A percentile compares a stretch with the other conserved stretches of the same genome.
Evolutionary conservation across 805 yeast genomes (phyloP).

Genomic region (Metschnikowia anglica): DNA sequence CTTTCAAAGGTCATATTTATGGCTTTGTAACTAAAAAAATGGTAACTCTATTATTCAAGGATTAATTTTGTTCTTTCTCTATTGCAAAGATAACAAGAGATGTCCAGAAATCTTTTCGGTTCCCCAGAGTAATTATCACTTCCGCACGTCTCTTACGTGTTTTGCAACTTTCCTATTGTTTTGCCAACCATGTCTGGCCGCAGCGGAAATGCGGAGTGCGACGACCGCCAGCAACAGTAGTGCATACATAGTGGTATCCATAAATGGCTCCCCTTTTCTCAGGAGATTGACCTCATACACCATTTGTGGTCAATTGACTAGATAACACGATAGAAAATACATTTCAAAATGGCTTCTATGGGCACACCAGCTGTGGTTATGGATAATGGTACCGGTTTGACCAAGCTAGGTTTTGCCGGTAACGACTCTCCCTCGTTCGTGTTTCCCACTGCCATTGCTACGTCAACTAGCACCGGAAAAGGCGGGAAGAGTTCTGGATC

Average conservation of each 20-base stretch:
- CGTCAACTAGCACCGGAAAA: conserved; percentile 52
- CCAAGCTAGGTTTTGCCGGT: conserved; percentile 97
- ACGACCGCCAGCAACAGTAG: conserved; percentile 10
- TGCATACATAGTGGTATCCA: conserved; percentile 5
- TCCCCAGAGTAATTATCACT: too few species aligned
- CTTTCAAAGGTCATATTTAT: conserved; percentile 2
- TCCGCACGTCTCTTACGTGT: too few species aligned
- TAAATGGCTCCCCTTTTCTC: conserved; percentile 6
- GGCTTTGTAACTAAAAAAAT: conserved; percentile 5
- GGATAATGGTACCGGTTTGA: conserved; percentile 98
- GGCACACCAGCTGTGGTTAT: conserved; percentile 92
- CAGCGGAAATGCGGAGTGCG: conserved; percentile 10
- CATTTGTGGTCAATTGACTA: conserved; percentile 2
- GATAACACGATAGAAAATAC: neutral
- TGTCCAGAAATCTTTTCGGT: neutral
- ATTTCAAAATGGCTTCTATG: conserved; percentile 32
- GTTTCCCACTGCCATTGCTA: conserved; percentile 94
- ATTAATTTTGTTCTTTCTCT: neutral
- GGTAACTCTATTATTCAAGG: neutral
- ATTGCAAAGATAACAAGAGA: neutral
- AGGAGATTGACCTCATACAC: neutral
- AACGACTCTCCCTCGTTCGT: conserved; percentile 97
- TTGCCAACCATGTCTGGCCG: conserved; percentile 4
- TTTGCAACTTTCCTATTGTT: too few species aligned
- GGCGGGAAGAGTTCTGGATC: conserved; percentile 38